phyloP scores from a whole-genome alignment of 768 basidiomycete genomes.

The Mycena capillaripes region DNA sequence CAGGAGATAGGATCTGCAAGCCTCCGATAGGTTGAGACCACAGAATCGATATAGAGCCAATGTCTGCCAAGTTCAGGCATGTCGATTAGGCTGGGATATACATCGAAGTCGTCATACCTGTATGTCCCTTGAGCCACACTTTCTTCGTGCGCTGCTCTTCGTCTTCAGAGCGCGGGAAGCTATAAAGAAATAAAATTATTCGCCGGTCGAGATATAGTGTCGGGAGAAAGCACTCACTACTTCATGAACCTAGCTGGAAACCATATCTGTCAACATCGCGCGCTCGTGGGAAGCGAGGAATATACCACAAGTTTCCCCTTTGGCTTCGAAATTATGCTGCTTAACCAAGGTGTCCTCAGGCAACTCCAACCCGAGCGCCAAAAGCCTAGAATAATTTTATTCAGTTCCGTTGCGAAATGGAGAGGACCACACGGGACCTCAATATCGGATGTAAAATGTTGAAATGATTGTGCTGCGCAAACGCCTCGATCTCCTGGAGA shows the following conservation, averaged over 20 bases:
- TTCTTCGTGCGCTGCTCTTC: conserved; percentile 59
- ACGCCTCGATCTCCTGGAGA: conserved; percentile 52
- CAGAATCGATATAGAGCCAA: conserved; percentile 59
- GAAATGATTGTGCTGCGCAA: conserved; percentile 52
- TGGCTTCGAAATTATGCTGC: conserved; percentile 52
- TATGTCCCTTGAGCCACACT: conserved; percentile 67
- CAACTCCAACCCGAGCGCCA: conserved; percentile 61
- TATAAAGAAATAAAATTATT: conserved; percentile 28
- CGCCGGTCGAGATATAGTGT: neutral
- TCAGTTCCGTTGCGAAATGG: neutral
- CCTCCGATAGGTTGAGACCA: conserved; percentile 66
- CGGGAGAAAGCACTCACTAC: conserved; percentile 50
- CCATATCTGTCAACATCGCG: no score
- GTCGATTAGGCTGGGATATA: neutral
- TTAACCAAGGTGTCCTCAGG: conserved; percentile 61
- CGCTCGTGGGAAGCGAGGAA: no score
- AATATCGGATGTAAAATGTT: conserved; percentile 53
- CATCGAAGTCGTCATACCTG: conserved; percentile 44
- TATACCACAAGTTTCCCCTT: conserved; percentile 49
- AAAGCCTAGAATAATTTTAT: neutral
- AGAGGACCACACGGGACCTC: conserved; percentile 40
- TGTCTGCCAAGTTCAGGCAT: conserved; percentile 45
- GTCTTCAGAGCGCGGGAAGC: conserved; percentile 57
- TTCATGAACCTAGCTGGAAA: conserved; percentile 60
- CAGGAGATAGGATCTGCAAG: conserved; percentile 58